Base-by-base conservation (phyloP, 2,329 filamentous ascomycete species). In the Pseudogymnoascus sp. region DNA sequence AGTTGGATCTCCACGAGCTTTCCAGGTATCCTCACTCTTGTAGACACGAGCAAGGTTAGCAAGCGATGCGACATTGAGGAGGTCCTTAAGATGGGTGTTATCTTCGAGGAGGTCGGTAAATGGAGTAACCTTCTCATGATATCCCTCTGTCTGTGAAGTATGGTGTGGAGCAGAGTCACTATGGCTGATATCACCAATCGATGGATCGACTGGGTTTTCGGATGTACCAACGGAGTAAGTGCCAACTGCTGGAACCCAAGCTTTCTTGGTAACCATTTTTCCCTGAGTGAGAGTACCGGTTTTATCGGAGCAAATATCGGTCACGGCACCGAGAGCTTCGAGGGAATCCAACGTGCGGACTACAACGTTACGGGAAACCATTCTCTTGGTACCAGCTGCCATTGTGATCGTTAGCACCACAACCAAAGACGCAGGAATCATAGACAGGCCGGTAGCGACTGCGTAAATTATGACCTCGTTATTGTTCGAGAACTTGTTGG, bases 391-490 rank as follows among this genome's bases (percentile, higher is more conserved):
- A 3, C 83, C 84, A 33, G 82, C 83, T 11, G 84, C 82, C 78
- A 88, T 87, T 3, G 86, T 88, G 62, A 88, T 87, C 1, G 86
- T 88, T 31, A 88, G 74, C 2, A 88, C 85, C 4, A 86, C 84
- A 35, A 88, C 83, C 47, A 88, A 76, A 38, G 82, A 83, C 3
- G 83, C 84, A 0, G 84, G 84, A 68, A 87, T 85, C 82, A 86
- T 86, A 33, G 79, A 82, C 17, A 87, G 73, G 21, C 80, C 81
- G 1, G 80, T 83, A 0, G 82, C 83, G 7, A 87, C 83, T 2
- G 83, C 84, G 68, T 87, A 87, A 67, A 87, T 85, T 64, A 86
- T 84, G 64, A 87, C 83, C 68, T 86, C 83, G 33, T 76, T 77
- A 15, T 78, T 75, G 59, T 74, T 73, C 8, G 76, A 74, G 70